Conservation (phyloP, 2,329 filamentous ascomycete species). For the Fusarium aywerte region DNA sequence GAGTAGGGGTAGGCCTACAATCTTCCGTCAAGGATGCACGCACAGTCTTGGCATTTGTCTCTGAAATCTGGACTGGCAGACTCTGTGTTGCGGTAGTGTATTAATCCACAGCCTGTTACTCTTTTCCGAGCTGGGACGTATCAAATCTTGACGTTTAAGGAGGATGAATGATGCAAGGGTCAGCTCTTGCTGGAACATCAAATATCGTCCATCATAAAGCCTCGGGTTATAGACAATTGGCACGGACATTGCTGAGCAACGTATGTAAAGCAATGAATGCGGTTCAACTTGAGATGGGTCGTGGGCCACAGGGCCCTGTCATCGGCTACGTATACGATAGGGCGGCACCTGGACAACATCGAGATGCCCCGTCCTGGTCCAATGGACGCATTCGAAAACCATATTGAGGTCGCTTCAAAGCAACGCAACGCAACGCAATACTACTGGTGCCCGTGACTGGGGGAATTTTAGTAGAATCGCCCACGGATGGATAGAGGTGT, state of each 20-base stretch:
- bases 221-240: slow-evolving; percentile 15
- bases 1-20: slow-evolving; percentile 33
- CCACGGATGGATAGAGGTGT: background rate
- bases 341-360: slow-evolving; percentile 40
- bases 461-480: slow-evolving; percentile 10
- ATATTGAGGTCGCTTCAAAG: slow-evolving; percentile 36
- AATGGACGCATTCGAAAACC: slow-evolving; percentile 37
- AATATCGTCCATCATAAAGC: background rate
- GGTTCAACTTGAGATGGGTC: slow-evolving; percentile 31
- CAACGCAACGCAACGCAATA: slow-evolving; percentile 34
- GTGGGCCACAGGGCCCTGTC: slow-evolving; percentile 36
- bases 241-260: slow-evolving; percentile 28
- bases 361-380: slow-evolving; percentile 40
- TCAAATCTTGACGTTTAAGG: slow-evolving; percentile 24
- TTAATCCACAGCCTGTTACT: slow-evolving; percentile 16
- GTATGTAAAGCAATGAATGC: slow-evolving; percentile 8
- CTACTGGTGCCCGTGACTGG: slow-evolving; percentile 28
- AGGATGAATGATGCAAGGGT: slow-evolving; percentile 25
- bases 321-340: slow-evolving; percentile 39
- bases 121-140: slow-evolving; percentile 2
- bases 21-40: slow-evolving; percentile 27
- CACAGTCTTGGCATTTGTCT: slow-evolving; percentile 35
- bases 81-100: background rate
- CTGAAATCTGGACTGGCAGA: slow-evolving; percentile 12
- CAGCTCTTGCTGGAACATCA: background rate